phyloP scores from a whole-genome alignment of 352 stramenopile species.

The Pythium vanterpoolii region DNA sequence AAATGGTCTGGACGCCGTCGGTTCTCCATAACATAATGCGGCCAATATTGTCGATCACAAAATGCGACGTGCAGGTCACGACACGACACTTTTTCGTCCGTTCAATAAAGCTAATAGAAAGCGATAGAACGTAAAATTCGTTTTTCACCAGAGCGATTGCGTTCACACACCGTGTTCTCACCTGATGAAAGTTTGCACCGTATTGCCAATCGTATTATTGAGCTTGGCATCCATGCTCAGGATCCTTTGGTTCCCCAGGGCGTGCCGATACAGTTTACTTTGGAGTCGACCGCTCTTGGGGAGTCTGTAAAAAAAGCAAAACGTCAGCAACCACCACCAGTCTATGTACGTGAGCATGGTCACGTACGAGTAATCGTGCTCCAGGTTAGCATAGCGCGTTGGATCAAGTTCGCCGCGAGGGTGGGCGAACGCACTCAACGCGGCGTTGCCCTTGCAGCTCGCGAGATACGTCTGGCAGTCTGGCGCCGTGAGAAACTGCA shows the following conservation, averaged over 20 bases:
- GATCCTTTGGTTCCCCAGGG: slow-evolving; percentile 57
- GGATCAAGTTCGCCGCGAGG: slow-evolving; percentile 69
- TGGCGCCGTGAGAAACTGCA: slow-evolving; percentile 47
- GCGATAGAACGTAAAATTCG: not conserved
- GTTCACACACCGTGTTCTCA: too few species aligned
- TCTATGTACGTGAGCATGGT: not conserved
- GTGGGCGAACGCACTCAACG: slow-evolving; percentile 53
- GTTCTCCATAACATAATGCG: slow-evolving; percentile 59
- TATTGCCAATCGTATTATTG: slow-evolving; percentile 39
- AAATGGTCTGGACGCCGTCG: slow-evolving; percentile 47
- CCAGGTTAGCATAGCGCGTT: slow-evolving; percentile 63
- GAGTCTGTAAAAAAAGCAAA: slow-evolving; percentile 25
- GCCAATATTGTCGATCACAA: slow-evolving; percentile 54
- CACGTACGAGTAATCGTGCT: slow-evolving; percentile 72
- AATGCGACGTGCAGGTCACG: slow-evolving; percentile 45
- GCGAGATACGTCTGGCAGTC: slow-evolving; percentile 53
- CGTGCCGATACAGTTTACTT: slow-evolving; percentile 62
- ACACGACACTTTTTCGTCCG: slow-evolving; percentile 66
- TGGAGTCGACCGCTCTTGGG: slow-evolving; percentile 58
- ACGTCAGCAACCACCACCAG: not conserved
- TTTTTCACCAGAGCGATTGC: too few species aligned
- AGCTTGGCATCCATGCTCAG: slow-evolving; percentile 68
- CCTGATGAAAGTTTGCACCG: slow-evolving; percentile 44
- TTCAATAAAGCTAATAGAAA: slow-evolving; percentile 43
- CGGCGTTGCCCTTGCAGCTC: slow-evolving; percentile 33